A percentile compares a stretch with the other conserved stretches of the same genome.
Evolutionary conservation across 441 rosid genomes (phyloP).

Genomic region (Erodium chrysanthum): DNA sequence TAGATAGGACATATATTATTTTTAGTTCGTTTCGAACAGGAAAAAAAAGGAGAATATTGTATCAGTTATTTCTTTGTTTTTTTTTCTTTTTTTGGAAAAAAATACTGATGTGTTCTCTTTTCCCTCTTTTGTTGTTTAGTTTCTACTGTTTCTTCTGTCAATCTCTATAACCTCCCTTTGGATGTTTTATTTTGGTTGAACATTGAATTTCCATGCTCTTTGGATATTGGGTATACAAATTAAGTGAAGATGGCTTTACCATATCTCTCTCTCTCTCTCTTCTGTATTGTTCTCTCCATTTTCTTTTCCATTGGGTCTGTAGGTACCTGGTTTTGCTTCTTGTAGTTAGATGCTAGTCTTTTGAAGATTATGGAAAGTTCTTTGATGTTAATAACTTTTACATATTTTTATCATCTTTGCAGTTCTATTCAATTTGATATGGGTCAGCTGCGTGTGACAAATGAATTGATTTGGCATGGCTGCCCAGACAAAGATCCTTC

Average conservation of each 20-base stretch:
- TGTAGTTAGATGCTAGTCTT: neutral
- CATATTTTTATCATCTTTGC: conserved; percentile 26
- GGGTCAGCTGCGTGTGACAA: conserved; percentile 77
- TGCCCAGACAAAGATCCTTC: conserved; percentile 73
- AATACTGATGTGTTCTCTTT: neutral
- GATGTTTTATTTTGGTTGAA: neutral
- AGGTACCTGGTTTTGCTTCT: conserved; percentile 6
- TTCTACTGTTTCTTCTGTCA: neutral
- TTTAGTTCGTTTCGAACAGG: neutral
- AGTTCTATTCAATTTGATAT: conserved; percentile 95
- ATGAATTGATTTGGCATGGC: conserved; percentile 96
- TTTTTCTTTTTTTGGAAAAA: neutral
- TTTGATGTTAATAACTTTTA: conserved; percentile 16
- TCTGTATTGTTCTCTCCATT: neutral
- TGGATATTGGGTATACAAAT: neutral
- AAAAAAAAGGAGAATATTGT: neutral
- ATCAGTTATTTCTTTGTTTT: neutral
- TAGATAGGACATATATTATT: neutral
- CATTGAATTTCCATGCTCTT: neutral
- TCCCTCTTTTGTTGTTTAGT: neutral
- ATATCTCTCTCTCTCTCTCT: neutral
- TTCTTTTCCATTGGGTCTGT: neutral
- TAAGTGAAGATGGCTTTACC: conserved; percentile 1
- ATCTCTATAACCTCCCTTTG: neutral
- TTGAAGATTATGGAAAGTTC: neutral